These are phyloP conservation scores for Cladorrhinum samala DNA, from an alignment of 495 filamentous ascomycete species.

Conservation along the genomic window DNA sequence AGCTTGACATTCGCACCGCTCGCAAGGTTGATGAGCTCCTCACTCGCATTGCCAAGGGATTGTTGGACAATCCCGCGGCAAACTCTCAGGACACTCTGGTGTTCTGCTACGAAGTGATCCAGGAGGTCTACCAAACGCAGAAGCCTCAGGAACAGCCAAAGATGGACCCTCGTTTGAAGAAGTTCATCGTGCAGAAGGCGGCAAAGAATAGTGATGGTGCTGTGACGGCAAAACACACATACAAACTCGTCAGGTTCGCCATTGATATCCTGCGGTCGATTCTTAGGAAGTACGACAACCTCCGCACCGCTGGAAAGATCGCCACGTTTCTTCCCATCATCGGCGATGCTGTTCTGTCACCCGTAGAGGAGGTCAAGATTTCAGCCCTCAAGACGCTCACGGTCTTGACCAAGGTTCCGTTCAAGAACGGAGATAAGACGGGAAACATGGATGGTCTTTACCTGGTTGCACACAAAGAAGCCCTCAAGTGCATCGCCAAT, in stretches of 20 bases:
- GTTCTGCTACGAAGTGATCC: slow-evolving; percentile 90
- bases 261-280: slow-evolving; percentile 78
- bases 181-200: slow-evolving; percentile 71
- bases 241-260: slow-evolving; percentile 80
- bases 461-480: slow-evolving; percentile 72
- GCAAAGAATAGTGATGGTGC: slow-evolving; percentile 60
- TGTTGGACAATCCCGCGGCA: slow-evolving; percentile 70
- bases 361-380: slow-evolving; percentile 84
- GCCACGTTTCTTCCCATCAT: slow-evolving; percentile 80
- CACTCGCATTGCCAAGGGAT: slow-evolving; percentile 71
- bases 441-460: slow-evolving; percentile 69
- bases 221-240: slow-evolving; percentile 65
- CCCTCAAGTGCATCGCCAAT: slow-evolving; percentile 57
- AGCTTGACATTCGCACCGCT: slow-evolving; percentile 68
- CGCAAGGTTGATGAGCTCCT: slow-evolving; percentile 89
- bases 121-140: slow-evolving; percentile 66
- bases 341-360: slow-evolving; percentile 73
- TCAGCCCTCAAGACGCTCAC: slow-evolving; percentile 77
- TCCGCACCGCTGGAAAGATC: slow-evolving; percentile 73
- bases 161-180: slow-evolving; percentile 55
- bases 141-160: slow-evolving; percentile 39
- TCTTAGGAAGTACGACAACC: slow-evolving; percentile 69
- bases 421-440: slow-evolving; percentile 63
- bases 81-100: slow-evolving; percentile 72
- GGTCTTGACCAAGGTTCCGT: slow-evolving; percentile 76